Evolutionary conservation across 345 rosid genomes (phyloP), one percentile per base, ranked within the genome.

Genomic region (Arabidopsis suecica): DNA sequence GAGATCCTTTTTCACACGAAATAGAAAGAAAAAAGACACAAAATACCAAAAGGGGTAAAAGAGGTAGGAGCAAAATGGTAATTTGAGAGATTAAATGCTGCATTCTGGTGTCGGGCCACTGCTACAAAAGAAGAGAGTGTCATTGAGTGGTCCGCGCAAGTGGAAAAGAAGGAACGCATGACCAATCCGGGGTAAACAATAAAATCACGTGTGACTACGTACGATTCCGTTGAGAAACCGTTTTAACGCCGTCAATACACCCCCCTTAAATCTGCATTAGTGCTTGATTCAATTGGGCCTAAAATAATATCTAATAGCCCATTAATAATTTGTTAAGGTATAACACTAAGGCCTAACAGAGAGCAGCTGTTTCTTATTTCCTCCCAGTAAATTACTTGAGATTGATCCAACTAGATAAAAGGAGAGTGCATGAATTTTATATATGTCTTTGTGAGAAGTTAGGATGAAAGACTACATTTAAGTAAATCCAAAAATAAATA

Each of bases 111-210:
- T 54, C 18, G 47, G 20, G 18, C 8, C 36, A 61, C 60, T 49
- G 51, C 51, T 14, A 6, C 2, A n/a, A 34, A 36, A 41, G 16
- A 7, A 44, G 23, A 49, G 14, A 34, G 54, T 20, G 36, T 53
- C 62, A 72, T 44, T 33, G 71, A 64, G 28, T 64, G 71, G 71
- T 41, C 71, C 25, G 13, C 33, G 40, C 51, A 16, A 56, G 65
- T 56, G 64, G 65, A 8, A 8, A 16, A 47, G 51, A 5, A 47
- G 22, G 58, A 65, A 56, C 22, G 65, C 78, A 34, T 56, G 65
- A 73, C 71, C 38, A 34, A 73, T 61, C 76, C 32, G 32, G 4
- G 23, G 51, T 2, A 22, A 53, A 49, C 73, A 18, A 58, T 36
- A 12, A 38, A 44, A 11, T 74, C 65, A 65, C 78, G 69, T 74